These are phyloP conservation scores for Penicillium griseofulvum DNA, from an alignment of 2,329 filamentous ascomycete species.

Conservation along the genomic window DNA sequence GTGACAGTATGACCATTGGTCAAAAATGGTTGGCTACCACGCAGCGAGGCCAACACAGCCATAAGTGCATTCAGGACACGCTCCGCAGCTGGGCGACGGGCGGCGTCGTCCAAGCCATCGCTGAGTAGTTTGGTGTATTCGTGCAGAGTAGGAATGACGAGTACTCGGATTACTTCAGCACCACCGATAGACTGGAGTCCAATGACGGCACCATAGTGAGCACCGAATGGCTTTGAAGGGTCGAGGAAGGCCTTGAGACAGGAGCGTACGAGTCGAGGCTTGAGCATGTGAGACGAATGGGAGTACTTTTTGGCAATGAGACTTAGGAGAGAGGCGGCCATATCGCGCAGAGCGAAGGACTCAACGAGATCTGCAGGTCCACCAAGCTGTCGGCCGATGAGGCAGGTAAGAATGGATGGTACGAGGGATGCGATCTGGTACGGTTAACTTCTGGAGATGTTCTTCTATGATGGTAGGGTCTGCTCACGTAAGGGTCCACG, in stretches of 20 bases:
- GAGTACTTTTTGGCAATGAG: conserved; percentile 79
- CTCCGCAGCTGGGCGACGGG: conserved; percentile 58
- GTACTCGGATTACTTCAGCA: conserved; percentile 59
- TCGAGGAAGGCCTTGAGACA: conserved; percentile 92
- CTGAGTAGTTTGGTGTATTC: conserved; percentile 62
- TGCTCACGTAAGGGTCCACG: conserved; percentile 61
- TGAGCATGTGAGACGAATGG: conserved; percentile 74
- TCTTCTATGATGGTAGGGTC: not conserved
- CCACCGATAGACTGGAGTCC: conserved; percentile 78
- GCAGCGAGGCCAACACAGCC: conserved; percentile 54
- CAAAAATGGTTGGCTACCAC: conserved; percentile 43
- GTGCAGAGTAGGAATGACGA: conserved; percentile 65
- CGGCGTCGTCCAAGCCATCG: conserved; percentile 51
- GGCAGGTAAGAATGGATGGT: conserved; percentile 85
- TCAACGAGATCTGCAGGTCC: conserved; percentile 50
- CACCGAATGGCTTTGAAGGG: conserved; percentile 73
- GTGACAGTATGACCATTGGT: conserved; percentile 43
- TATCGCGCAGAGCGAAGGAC: conserved; percentile 78
- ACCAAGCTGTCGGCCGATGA: conserved; percentile 80
- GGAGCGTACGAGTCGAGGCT: conserved; percentile 84
- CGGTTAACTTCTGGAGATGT: conserved; percentile 16
- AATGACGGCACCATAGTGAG: conserved; percentile 84
- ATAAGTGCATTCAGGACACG: conserved; percentile 59
- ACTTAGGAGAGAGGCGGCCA: conserved; percentile 77
- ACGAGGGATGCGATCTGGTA: conserved; percentile 64